Evolutionary conservation across 2,329 filamentous ascomycete genomes (phyloP).

Genomic region (Simplicillium sp.): DNA sequence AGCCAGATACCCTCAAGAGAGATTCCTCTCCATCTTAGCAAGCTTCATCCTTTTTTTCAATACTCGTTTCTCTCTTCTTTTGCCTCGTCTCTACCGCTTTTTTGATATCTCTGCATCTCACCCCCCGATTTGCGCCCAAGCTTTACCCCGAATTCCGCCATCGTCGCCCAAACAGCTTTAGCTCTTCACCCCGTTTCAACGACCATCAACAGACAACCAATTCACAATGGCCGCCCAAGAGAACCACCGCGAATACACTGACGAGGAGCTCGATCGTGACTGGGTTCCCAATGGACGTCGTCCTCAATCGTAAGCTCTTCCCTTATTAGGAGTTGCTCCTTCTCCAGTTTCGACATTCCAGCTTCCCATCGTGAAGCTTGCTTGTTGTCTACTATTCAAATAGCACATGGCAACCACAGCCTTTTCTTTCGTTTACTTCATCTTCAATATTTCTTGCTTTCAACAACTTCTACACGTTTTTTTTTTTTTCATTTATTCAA

Average conservation of each 20-base stretch:
- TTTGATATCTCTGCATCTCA: background rate
- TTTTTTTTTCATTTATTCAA: too few relatives aligned
- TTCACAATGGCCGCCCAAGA: background rate
- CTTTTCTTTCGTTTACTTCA: too few relatives aligned
- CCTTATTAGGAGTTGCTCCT: slow-evolving; percentile 48
- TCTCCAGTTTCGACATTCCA: slow-evolving; percentile 16
- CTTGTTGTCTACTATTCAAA: too few relatives aligned
- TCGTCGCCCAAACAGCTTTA: background rate
- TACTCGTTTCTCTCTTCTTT: background rate
- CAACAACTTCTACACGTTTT: too few relatives aligned
- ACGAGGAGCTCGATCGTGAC: slow-evolving; percentile 64
- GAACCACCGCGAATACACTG: slow-evolving; percentile 26
- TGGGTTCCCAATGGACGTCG: slow-evolving; percentile 72
- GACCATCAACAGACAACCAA: background rate
- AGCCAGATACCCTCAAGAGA: background rate
- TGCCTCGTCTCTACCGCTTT: background rate
- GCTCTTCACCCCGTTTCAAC: too few relatives aligned
- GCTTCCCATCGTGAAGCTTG: too few relatives aligned
- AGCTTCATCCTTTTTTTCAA: background rate
- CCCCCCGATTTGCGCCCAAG: background rate
- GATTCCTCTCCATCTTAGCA: background rate
- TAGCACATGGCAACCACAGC: too few relatives aligned
- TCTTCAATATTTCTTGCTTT: too few relatives aligned
- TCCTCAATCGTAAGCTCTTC: slow-evolving; percentile 67
- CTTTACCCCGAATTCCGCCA: background rate